Evolutionary conservation across 1,139 yeast genomes (phyloP).

Genomic region (Hemisphaericaspora lyxosophila): DNA sequence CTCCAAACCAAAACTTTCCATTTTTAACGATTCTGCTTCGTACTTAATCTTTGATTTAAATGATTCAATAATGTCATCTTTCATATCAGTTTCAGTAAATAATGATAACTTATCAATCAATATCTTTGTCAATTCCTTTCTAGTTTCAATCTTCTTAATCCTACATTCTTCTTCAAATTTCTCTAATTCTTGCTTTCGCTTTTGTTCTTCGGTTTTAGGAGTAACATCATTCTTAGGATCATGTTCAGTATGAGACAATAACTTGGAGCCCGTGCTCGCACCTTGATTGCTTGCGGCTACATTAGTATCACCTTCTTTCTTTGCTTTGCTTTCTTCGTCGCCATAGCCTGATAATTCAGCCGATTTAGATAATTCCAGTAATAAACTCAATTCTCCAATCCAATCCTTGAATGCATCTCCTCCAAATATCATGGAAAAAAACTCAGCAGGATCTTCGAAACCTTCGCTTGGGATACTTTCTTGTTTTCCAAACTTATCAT

Average conservation of each 20-base stretch:
- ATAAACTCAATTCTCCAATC: slow-evolving; percentile 71
- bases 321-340: slow-evolving; percentile 28
- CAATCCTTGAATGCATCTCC: slow-evolving; percentile 85
- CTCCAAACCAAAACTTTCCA: slow-evolving; percentile 93
- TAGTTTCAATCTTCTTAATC: slow-evolving; percentile 68
- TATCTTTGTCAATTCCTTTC: slow-evolving; percentile 61
- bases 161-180: slow-evolving; percentile 79
- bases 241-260: slow-evolving; percentile 14
- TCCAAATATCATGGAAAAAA: slow-evolving; percentile 70
- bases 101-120: slow-evolving; percentile 67
- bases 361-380: slow-evolving; percentile 59
- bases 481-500: slow-evolving; percentile 85
- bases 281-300: too few species aligned
- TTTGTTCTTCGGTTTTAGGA: slow-evolving; percentile 38
- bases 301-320: background rate
- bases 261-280: slow-evolving; percentile 7
- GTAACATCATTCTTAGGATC: slow-evolving; percentile 22
- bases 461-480: slow-evolving; percentile 80
- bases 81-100: slow-evolving; percentile 82
- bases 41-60: slow-evolving; percentile 69
- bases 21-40: slow-evolving; percentile 85
- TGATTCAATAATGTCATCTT: slow-evolving; percentile 62
- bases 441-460: slow-evolving; percentile 86
- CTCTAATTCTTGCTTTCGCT: slow-evolving; percentile 62
- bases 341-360: slow-evolving; percentile 50